Evolutionary conservation across 106 monocot genomes (phyloP), one percentile per base, ranked within the genome.

Genomic region (Narthecium ossifragum): DNA sequence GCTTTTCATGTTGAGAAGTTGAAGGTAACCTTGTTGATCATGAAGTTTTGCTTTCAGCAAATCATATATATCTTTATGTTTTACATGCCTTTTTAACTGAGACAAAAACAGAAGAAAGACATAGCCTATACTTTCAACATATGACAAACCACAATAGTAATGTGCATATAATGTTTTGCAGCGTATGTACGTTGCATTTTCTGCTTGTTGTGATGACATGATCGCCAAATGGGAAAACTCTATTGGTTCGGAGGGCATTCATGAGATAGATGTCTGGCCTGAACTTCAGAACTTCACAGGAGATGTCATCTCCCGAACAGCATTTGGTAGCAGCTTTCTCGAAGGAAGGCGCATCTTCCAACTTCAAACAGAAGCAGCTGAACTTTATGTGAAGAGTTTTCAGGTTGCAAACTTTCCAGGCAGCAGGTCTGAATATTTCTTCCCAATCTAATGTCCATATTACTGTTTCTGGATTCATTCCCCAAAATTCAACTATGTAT

Each of bases 1-100:
- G 91, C 86, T 49, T 92, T 92, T 50, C 86, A 83, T 51, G 24
- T 77, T 4, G 86, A 86, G 43, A 92, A 86, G 54, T 58, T 92
- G 20, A 86, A 86, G 85, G 90, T 91, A 78, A 39, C 39, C 18
- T 15, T 1, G 1, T 39, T 9, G 9, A 11, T 15, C 9, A 39
- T 39, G 9, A 9, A 9, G 9, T 39, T 11, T 39, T 1, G 3
- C 15, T 39, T 39, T 39, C n/a, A n/a, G n/a, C n/a, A n/a, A n/a
- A n/a, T n/a, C n/a, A 39, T 39, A 39, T 11, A 9, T 1, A 1
- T 15, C 9, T 11, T 11, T 11, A 11, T 3, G 15, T 39, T 9
- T 9, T 39, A 11, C 1, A n/a, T n/a, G n/a, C n/a, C n/a, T n/a
- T n/a, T n/a, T n/a, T n/a, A n/a, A n/a, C n/a, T n/a, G n/a, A n/a